Conservation (phyloP, 2,329 filamentous ascomycete genomes). For the Lachnellula hyalina region DNA sequence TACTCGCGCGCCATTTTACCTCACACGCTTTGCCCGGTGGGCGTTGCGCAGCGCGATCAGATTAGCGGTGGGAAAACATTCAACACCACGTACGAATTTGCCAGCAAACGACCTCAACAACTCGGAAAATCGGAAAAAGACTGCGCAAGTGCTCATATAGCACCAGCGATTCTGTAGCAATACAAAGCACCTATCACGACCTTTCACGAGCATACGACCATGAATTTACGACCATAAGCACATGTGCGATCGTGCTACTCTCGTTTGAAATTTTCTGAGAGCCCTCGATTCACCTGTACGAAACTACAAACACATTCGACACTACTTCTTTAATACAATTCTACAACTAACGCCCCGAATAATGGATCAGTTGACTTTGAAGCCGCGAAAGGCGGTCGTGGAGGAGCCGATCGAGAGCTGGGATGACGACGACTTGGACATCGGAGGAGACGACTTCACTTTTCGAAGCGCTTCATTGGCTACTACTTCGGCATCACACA, state of each 20-base stretch:
- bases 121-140: not conserved
- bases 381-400: constrained; percentile 34
- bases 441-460: constrained; percentile 61
- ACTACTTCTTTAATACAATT: constrained; percentile 1
- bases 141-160: constrained; percentile 2
- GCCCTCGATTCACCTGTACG: not conserved
- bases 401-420: constrained; percentile 67
- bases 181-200: constrained; percentile 9
- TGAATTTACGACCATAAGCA: constrained; percentile 24
- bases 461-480: constrained; percentile 43
- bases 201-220: constrained; percentile 14
- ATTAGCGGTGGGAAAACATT: constrained; percentile 2
- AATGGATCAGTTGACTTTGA: constrained; percentile 31
- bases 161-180: constrained; percentile 3
- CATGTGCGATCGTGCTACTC: constrained; percentile 18
- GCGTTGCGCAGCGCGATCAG: constrained; percentile 1
- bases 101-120: constrained; percentile 1
- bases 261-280: constrained; percentile 11
- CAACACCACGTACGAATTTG: not conserved
- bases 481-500: constrained; percentile 45
- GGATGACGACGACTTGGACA: constrained; percentile 71
- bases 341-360: not conserved
- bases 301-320: not conserved
- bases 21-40: not conserved
- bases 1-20: not conserved